A percentile compares a stretch with the other conserved stretches of the same genome.
Conservation (phyloP, 73 alveolate species). For the Breviolum minutum region DNA sequence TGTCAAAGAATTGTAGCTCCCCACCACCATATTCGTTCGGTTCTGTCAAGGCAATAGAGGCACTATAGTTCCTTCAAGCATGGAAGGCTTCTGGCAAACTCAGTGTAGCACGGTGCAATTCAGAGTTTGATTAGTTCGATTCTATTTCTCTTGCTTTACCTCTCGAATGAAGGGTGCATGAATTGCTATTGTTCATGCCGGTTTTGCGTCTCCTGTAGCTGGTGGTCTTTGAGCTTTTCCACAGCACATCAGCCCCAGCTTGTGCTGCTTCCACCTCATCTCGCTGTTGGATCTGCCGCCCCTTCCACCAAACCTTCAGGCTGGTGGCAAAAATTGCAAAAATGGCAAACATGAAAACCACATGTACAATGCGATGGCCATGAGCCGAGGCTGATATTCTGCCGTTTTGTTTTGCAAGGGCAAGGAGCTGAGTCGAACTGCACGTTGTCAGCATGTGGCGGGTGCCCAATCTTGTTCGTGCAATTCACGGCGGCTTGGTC, state of each 20-base stretch:
- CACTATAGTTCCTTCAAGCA: constrained; percentile 70
- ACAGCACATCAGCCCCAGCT: constrained; percentile 74
- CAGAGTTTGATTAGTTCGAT: too few species aligned
- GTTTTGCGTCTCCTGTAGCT: constrained; percentile 46
- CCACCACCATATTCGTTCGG: constrained; percentile 83
- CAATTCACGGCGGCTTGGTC: constrained; percentile 94
- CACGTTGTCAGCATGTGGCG: constrained; percentile 95
- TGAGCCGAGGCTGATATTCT: neutral
- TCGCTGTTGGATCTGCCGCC: constrained; percentile 65
- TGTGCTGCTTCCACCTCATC: constrained; percentile 84
- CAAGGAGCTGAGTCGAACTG: constrained; percentile 75
- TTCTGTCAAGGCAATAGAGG: constrained; percentile 50
- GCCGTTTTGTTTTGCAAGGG: neutral
- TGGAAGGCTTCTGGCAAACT: neutral
- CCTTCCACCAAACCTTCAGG: constrained; percentile 89
- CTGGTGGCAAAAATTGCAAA: neutral
- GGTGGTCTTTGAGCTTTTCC: constrained; percentile 60
- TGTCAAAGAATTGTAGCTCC: constrained; percentile 51
- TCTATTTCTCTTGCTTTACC: too few species aligned
- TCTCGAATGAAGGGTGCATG: too few species aligned
- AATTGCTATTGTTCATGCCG: too few species aligned
- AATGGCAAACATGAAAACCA: neutral
- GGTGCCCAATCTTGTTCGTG: constrained; percentile 78
- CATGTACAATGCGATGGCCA: neutral
- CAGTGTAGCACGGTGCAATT: too few species aligned